These are phyloP conservation scores for Filobasidium floriforme DNA, from an alignment of 768 basidiomycete species.

Conservation along the genomic window DNA sequence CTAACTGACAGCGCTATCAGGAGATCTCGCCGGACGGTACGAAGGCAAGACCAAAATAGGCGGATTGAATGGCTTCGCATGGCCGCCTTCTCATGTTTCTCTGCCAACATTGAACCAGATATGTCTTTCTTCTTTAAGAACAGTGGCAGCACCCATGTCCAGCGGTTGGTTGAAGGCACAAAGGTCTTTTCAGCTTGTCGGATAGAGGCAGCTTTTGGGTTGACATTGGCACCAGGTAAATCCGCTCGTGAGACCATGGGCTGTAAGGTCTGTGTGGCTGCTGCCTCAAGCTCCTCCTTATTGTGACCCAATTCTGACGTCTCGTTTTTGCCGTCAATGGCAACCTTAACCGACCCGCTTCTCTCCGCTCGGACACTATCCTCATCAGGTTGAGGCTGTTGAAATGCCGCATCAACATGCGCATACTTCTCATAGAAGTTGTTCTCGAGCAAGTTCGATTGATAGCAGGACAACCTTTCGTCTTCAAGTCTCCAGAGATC, in stretches of 20 bases:
- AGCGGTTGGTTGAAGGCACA: background rate
- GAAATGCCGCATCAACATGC: background rate
- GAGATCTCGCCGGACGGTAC: background rate
- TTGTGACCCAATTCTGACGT: background rate
- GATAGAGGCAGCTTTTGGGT: background rate
- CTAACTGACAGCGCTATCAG: background rate
- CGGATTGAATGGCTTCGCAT: background rate
- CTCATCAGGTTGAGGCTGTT: background rate
- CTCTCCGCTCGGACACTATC: background rate
- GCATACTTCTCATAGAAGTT: slow-evolving; percentile 12
- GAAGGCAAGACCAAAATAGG: background rate
- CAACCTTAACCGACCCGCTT: background rate
- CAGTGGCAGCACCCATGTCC: background rate
- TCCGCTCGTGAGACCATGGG: background rate
- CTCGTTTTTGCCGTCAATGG: background rate
- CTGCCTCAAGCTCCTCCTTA: background rate
- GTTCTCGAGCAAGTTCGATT: slow-evolving; percentile 15
- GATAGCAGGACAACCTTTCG: slow-evolving; percentile 4
- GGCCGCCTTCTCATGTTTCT: background rate
- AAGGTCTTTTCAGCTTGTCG: background rate
- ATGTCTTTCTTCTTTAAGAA: background rate
- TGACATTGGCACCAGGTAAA: background rate
- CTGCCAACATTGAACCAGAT: background rate
- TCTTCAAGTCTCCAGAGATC: slow-evolving; percentile 25
- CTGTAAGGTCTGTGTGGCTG: background rate